phyloP scores from a whole-genome alignment of 2,329 filamentous ascomycete species.

The Gremmenia infestans region DNA sequence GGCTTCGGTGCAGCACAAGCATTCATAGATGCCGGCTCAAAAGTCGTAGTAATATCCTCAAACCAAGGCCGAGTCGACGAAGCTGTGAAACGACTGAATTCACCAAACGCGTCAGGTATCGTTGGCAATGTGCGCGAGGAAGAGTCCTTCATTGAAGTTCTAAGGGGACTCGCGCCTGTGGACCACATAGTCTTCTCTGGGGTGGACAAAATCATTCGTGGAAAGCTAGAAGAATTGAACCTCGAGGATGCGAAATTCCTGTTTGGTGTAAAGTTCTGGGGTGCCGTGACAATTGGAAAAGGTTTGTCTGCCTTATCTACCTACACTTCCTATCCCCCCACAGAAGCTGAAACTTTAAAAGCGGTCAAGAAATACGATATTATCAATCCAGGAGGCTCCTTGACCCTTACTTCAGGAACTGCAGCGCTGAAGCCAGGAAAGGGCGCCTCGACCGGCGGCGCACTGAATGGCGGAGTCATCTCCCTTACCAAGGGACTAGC shows the following conservation, averaged over 20 bases:
- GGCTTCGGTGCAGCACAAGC: conserved; percentile 36
- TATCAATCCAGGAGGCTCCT: conserved; percentile 33
- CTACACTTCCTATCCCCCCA: neutral
- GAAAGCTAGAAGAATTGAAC: conserved; percentile 31
- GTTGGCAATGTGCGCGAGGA: conserved; percentile 35
- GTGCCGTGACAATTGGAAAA: conserved; percentile 34
- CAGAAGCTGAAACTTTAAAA: conserved; percentile 1
- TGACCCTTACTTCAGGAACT: conserved; percentile 36
- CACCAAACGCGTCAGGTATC: conserved; percentile 23
- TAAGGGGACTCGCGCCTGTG: conserved; percentile 32
- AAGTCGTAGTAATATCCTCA: conserved; percentile 34
- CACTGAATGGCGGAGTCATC: conserved; percentile 40
- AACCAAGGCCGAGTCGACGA: conserved; percentile 29
- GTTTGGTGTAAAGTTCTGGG: conserved; percentile 40
- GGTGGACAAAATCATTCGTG: conserved; percentile 37
- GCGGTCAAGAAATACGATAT: conserved; percentile 35
- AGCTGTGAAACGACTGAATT: conserved; percentile 30
- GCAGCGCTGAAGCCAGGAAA: conserved; percentile 35
- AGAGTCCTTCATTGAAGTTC: conserved; percentile 29
- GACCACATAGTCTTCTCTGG: conserved; percentile 37
- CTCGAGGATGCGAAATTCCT: conserved; percentile 33
- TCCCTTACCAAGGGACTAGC: conserved; percentile 52
- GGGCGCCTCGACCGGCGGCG: conserved; percentile 33
- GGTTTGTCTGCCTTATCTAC: conserved; percentile 11
- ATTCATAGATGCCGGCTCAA: conserved; percentile 34